phyloP scores from a whole-genome alignment of 306 rosid species.

The Delonix regia region DNA sequence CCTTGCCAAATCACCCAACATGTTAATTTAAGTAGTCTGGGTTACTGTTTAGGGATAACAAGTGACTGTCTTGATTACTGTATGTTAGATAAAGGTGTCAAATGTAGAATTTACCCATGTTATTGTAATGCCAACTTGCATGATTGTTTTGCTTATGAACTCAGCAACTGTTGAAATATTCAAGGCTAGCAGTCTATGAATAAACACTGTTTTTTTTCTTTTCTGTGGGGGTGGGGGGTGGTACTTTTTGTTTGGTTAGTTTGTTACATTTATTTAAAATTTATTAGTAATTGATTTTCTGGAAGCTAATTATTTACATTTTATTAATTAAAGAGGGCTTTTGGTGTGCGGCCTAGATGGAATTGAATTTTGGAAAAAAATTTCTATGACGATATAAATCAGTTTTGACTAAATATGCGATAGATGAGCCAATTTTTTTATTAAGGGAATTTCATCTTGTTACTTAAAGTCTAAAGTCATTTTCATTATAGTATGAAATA shows the following conservation, averaged over 20 bases:
- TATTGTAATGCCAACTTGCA: background rate
- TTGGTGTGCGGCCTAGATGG: slow-evolving; percentile 1
- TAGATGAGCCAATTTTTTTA: slow-evolving; percentile 21
- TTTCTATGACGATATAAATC: slow-evolving; percentile 20
- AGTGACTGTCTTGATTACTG: background rate
- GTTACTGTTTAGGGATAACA: background rate
- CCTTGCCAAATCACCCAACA: background rate
- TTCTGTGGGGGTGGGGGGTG: background rate
- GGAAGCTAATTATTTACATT: background rate
- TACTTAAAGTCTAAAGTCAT: background rate
- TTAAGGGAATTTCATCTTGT: background rate
- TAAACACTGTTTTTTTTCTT: background rate
- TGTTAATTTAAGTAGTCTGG: background rate
- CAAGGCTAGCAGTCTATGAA: background rate
- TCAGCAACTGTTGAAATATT: background rate
- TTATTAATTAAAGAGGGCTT: background rate
- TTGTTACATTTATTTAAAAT: background rate
- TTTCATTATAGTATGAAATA: slow-evolving; percentile 14
- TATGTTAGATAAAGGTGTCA: background rate
- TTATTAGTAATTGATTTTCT: background rate
- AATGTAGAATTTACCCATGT: background rate
- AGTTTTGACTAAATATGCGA: background rate
- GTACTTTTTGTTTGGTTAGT: background rate
- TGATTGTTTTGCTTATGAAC: background rate
- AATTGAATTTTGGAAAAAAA: slow-evolving; percentile 6